These are phyloP conservation scores for Naumovozyma baii DNA, from an alignment of 805 yeast species.

Conservation along the genomic window DNA sequence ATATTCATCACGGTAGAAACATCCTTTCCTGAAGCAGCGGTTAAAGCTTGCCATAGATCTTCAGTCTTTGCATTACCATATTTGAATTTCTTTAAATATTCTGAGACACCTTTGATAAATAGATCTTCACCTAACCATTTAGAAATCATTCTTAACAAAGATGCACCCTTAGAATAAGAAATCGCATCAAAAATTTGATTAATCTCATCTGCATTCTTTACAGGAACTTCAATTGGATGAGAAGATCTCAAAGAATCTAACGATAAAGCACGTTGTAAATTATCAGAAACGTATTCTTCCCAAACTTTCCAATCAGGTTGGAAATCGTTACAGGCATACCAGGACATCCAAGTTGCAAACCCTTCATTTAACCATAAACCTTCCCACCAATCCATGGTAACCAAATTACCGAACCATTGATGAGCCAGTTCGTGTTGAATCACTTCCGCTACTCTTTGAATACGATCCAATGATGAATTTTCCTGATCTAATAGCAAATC, in stretches of 20 bases:
- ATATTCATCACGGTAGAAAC: slow-evolving; percentile 65
- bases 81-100: slow-evolving; percentile 63
- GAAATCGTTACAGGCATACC: slow-evolving; percentile 69
- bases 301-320: slow-evolving; percentile 83
- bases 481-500: slow-evolving; percentile 66
- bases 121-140: slow-evolving; percentile 70
- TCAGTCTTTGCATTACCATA: slow-evolving; percentile 71
- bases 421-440: slow-evolving; percentile 86
- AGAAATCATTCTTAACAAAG: slow-evolving; percentile 69
- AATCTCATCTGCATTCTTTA: slow-evolving; percentile 66
- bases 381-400: slow-evolving; percentile 91
- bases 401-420: slow-evolving; percentile 87
- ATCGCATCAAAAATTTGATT: slow-evolving; percentile 81
- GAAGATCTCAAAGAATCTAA: slow-evolving; percentile 75
- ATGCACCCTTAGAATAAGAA: slow-evolving; percentile 74
- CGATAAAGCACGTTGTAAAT: slow-evolving; percentile 62
- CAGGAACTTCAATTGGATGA: slow-evolving; percentile 80
- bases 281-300: slow-evolving; percentile 72
- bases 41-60: slow-evolving; percentile 67
- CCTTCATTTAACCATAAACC: slow-evolving; percentile 86
- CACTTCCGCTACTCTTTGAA: slow-evolving; percentile 73
- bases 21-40: slow-evolving; percentile 62
- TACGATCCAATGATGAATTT: slow-evolving; percentile 51
- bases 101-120: slow-evolving; percentile 71
- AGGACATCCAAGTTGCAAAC: slow-evolving; percentile 86